Evolutionary conservation across 1,139 yeast species (phyloP), one percentile per base, ranked within the genome.

Genomic region (Pichia sp.): DNA sequence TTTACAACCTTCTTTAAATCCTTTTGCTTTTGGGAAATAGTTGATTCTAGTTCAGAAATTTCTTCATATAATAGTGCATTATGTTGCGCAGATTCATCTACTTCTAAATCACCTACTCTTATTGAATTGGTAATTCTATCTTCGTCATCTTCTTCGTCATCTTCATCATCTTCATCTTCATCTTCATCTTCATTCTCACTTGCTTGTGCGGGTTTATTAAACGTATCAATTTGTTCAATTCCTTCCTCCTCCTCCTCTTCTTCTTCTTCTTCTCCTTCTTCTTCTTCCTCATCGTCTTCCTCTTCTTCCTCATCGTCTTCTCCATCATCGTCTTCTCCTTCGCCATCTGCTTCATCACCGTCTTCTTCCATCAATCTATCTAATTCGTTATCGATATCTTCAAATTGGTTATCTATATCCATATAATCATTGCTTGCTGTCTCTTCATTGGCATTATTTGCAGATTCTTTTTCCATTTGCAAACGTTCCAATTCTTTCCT

Each of bases 61-160:
- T 89, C 97, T 60, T 89, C 97, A 48, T 78, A 78, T 46, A 91
- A 67, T 52, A 88, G 72, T 56, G 83, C 88, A 51, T 76, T 76
- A 52, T 85, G 94, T 50, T 84, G 88, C 45, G 75, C 64, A 15
- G 70, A 45, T 60, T 74, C 53, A 57, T 57, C 54, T 52, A 57
- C 37, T 57, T 72, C 61, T n/a, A 49, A 53, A 11, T 47, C 51
- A 8, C 32, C 42, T 16, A 28, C 37, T 13, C 35, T 29, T 4
- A 32, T 10, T 14, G 28, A 24, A n/a, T 71, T 78, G 9, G 71
- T 79, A 8, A 70, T 76, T 7, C 43, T 50, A 30, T 72, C 81
- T 1, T 69, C 77, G 1, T 70, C 78, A 4, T 70, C 77, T 3
- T 69, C 77, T 1, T 68, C 75, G 4, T 61, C 72, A 6, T 63